These are phyloP conservation scores for Lepidium sativum DNA, from an alignment of 345 rosid genomes.

Conservation along the genomic window DNA sequence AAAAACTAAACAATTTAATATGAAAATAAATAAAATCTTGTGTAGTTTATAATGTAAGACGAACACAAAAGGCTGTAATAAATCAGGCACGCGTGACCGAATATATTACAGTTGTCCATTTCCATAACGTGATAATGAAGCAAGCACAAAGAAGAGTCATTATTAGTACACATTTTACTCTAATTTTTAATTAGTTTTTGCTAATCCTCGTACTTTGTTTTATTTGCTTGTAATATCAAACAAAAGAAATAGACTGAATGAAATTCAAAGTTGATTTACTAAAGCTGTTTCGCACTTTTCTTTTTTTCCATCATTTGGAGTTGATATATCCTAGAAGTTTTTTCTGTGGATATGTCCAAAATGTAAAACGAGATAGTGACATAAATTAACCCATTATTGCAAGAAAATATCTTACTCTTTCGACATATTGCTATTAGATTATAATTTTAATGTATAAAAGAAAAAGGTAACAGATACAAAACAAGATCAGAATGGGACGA, in stretches of 20 bases:
- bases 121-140: constrained; percentile 21
- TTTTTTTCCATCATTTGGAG: neutral
- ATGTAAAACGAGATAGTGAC: constrained; percentile 19
- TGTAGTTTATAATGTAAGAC: constrained; percentile 7
- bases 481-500: constrained; percentile 6
- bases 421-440: neutral
- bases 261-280: neutral
- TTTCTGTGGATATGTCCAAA: constrained; percentile 8
- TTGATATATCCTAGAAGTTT: neutral
- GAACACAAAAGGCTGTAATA: constrained; percentile 20
- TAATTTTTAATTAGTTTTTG: neutral
- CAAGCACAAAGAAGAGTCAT: constrained; percentile 16
- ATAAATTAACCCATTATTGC: constrained; percentile 13
- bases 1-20: neutral
- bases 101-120: neutral
- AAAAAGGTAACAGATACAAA: neutral
- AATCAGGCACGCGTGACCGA: constrained; percentile 28
- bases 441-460: neutral
- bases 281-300: neutral
- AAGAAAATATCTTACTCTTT: constrained; percentile 1
- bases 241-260: neutral
- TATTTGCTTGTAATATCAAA: neutral
- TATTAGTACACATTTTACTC: neutral
- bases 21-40: neutral
- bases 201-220: neutral